phyloP scores from a whole-genome alignment of 495 filamentous ascomycete species.

The Poronia punctata region DNA sequence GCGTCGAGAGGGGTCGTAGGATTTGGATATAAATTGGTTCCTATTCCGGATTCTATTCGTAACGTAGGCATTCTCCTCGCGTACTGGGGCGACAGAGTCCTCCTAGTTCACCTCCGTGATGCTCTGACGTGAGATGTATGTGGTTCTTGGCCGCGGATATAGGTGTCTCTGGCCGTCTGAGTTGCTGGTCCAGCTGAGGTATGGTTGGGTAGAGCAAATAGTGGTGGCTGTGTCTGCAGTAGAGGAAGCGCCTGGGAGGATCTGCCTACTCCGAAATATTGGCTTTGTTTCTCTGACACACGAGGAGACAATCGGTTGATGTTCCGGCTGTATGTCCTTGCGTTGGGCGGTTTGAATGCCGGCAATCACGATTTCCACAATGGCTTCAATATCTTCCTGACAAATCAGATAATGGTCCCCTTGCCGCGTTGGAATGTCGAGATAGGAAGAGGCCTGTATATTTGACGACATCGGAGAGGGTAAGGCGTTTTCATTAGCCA shows the following conservation, averaged over 20 bases:
- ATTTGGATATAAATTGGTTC: no score
- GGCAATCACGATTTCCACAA: conserved; percentile 18
- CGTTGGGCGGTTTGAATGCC: conserved; percentile 11
- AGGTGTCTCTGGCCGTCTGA: background rate
- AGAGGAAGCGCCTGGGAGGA: conserved; percentile 13
- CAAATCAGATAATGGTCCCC: conserved; percentile 17
- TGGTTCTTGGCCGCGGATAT: conserved; percentile 11
- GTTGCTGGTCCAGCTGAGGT: conserved; percentile 11
- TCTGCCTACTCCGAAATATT: conserved; percentile 7
- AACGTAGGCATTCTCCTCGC: background rate
- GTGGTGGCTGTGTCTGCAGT: conserved; percentile 23
- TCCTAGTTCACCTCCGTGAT: conserved; percentile 26
- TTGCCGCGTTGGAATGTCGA: background rate
- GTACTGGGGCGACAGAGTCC: background rate
- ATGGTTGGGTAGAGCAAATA: conserved; percentile 17
- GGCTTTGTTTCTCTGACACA: conserved; percentile 13
- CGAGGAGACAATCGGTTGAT: conserved; percentile 16
- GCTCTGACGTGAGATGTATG: conserved; percentile 23
- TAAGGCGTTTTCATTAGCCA: conserved; percentile 2
- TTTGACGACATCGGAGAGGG: background rate
- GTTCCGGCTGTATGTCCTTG: conserved; percentile 1
- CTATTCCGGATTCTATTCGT: no score
- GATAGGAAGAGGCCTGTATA: background rate
- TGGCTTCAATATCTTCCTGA: conserved; percentile 15
- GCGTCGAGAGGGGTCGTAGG: background rate